Evolutionary conservation across 495 filamentous ascomycete species (phyloP), one percentile per base, ranked within the genome.

Genomic region (Trichocladium uniseriatum): DNA sequence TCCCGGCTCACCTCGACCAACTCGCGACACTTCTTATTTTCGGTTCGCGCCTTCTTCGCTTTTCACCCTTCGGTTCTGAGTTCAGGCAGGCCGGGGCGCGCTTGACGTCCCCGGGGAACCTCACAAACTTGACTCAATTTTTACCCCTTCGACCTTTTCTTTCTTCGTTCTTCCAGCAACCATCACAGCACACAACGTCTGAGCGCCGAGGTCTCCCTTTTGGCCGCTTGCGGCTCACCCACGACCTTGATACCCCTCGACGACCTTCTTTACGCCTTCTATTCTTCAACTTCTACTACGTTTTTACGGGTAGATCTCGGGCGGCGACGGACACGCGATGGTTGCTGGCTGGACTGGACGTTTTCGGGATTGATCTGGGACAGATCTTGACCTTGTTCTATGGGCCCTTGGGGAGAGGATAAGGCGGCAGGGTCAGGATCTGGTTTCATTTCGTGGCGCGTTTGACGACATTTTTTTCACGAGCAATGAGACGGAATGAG

Each of bases 401-500:
- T 35, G 29, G 19, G 44, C 4, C 4, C 4, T 3, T 3, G 31
- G 1, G 39, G 10, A n/a, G 24, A 34, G 10, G 37, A 31, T 19
- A 14, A 15, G 21, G 36, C 24, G 50, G 50, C 52, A 54, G 35
- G 45, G 45, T 54, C 46, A 16, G 38, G 39, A 45, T 48, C 45
- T 43, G 31, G 24, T 43, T 53, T 44, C 45, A 39, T 19, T 43
- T 48, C 40, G n/a, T 11, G 50, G 50, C 13, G 34, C 24, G 37
- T 42, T 53, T 52, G 21, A 45, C 19, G 42, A 28, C n/a, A 1
- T 16, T 45, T 45, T n/a, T 15, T 43, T 40, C 28, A 53, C 21
- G 51, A 53, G 45, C 39, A 29, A 53, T 48, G 51, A 52, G 43
- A 44, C 38, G 41, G 35, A 8, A 48, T 40, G 37, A 39, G 37